Conservation (phyloP, 1,284 basidiomycete species). For the Takashimella tepidaria region DNA sequence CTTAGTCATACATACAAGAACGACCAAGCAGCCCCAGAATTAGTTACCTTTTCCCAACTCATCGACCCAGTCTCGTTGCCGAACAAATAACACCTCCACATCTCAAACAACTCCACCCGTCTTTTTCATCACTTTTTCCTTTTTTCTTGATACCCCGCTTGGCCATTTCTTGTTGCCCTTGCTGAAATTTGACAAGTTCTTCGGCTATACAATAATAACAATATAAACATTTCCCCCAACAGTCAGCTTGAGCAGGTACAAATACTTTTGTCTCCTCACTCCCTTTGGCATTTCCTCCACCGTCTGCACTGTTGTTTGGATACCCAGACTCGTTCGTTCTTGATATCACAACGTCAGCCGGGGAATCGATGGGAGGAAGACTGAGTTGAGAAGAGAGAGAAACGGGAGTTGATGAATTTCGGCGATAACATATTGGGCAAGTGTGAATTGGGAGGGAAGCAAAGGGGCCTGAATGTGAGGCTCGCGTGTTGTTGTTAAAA, state of each 20-base stretch:
- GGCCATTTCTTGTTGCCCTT: slow-evolving; percentile 5
- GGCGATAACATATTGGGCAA: slow-evolving; percentile 50
- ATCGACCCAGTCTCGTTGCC: no score
- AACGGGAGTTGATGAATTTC: slow-evolving; percentile 21
- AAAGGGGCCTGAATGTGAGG: slow-evolving; percentile 35
- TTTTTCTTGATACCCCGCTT: slow-evolving; percentile 7
- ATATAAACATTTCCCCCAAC: slow-evolving; percentile 65
- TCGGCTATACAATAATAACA: slow-evolving; percentile 84
- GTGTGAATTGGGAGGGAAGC: slow-evolving; percentile 38
- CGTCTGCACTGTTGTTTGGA: slow-evolving; percentile 15
- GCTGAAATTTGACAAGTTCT: slow-evolving; percentile 56
- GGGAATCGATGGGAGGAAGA: slow-evolving; percentile 22
- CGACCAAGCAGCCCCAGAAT: no score
- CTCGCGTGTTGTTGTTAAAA: slow-evolving; percentile 2
- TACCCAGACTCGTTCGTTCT: no score
- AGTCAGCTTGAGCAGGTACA: slow-evolving; percentile 43
- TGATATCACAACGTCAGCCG: no score
- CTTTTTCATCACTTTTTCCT: slow-evolving; percentile 5
- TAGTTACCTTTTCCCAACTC: no score
- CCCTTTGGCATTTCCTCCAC: slow-evolving; percentile 4
- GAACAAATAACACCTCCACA: slow-evolving; percentile 56
- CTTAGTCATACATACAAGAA: no score
- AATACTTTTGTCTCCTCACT: slow-evolving; percentile 41
- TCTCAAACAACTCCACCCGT: slow-evolving; percentile 69
- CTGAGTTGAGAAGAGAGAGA: slow-evolving; percentile 18